phyloP scores from a whole-genome alignment of 2,329 filamentous ascomycete species.

The Sporothrix globosa region DNA sequence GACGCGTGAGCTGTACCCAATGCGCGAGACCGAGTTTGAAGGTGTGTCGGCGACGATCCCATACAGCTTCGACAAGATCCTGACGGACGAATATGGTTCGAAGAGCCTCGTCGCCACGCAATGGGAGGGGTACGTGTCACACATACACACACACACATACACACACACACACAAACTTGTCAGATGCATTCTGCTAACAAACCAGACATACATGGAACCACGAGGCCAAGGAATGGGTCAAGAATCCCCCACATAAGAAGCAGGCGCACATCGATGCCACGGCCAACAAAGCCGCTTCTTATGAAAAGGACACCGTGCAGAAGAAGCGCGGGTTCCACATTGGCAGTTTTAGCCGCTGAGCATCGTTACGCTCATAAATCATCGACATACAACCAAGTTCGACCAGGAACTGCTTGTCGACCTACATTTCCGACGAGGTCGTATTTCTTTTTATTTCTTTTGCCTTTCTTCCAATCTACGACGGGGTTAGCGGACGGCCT shows the following conservation, averaged over 20 bases:
- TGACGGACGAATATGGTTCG: constrained; percentile 67
- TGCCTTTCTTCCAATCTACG: not conserved
- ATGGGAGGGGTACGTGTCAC: constrained; percentile 61
- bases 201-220: constrained; percentile 64
- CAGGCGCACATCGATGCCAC: not conserved
- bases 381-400: not conserved
- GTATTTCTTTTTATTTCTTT: not conserved
- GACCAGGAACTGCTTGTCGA: not conserved
- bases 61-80: constrained; percentile 66
- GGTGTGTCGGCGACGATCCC: constrained; percentile 72
- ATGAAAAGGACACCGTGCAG: not conserved
- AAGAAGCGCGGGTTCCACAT: not conserved
- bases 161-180: too few species aligned
- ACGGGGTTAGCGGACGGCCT: constrained; percentile 7
- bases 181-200: constrained; percentile 15
- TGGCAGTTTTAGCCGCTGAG: not conserved
- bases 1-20: constrained; percentile 72
- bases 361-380: too few species aligned
- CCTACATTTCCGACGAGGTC: not conserved
- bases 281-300: not conserved
- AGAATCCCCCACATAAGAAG: constrained; percentile 16
- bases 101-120: constrained; percentile 63
- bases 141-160: too few species aligned
- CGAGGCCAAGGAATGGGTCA: constrained; percentile 59
- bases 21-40: constrained; percentile 75